Evolutionary conservation across 352 stramenopile genomes (phyloP).

Genomic region (Phytopythium oedochilum): DNA sequence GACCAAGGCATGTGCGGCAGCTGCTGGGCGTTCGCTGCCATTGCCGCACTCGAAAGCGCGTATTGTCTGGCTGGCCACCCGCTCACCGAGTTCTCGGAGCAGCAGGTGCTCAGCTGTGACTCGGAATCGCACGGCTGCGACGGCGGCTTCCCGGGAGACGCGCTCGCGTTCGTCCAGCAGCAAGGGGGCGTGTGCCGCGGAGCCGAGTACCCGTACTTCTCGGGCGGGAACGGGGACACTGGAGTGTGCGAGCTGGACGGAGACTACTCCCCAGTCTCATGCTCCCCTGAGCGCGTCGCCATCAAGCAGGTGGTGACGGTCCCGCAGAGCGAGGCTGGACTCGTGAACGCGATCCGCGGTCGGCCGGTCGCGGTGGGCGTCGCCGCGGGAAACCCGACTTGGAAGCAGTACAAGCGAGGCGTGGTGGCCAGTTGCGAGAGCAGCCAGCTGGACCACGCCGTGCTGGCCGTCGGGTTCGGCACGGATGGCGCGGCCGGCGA

Average conservation of each 20-base stretch:
- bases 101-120: conserved; percentile 92
- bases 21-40: conserved; percentile 97
- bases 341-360: conserved; percentile 84
- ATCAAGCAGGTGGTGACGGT: conserved; percentile 49
- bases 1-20: conserved; percentile 96
- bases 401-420: conserved; percentile 97
- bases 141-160: conserved; percentile 87
- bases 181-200: conserved; percentile 75
- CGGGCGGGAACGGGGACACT: conserved; percentile 24
- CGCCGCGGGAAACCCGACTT: conserved; percentile 92
- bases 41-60: conserved; percentile 89
- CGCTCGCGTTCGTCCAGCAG: conserved; percentile 85
- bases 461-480: conserved; percentile 96
- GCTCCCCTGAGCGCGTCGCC: conserved; percentile 19
- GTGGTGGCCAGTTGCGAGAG: conserved; percentile 82
- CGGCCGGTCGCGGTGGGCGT: conserved; percentile 94
- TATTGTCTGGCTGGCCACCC: conserved; percentile 73
- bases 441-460: conserved; percentile 95
- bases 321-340: conserved; percentile 69
- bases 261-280: conserved; percentile 10
- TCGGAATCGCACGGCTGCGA: conserved; percentile 78
- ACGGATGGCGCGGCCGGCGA: conserved; percentile 18
- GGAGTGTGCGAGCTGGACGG: conserved; percentile 17
- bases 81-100: conserved; percentile 87
- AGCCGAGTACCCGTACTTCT: conserved; percentile 80